phyloP scores from a whole-genome alignment of 305 asterid species.

The Rubia occidens region DNA sequence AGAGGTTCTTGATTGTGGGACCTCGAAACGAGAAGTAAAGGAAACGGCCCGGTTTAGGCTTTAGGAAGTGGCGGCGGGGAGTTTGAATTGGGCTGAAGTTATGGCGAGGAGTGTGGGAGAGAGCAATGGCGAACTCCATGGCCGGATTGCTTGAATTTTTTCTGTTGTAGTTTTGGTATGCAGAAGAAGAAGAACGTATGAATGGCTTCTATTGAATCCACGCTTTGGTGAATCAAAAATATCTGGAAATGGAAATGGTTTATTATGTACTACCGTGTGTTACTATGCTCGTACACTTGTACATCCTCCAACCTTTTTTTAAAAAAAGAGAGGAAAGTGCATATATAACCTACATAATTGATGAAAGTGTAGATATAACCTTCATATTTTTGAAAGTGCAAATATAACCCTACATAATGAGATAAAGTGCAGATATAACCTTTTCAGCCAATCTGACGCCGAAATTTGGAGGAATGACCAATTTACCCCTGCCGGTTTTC shows the following conservation, averaged over 20 bases:
- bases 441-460: too few species aligned
- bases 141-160: neutral
- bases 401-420: too few species aligned
- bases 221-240: neutral
- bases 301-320: too few species aligned
- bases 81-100: conserved; percentile 17
- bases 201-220: neutral
- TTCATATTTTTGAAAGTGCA: too few species aligned
- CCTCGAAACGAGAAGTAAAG: conserved; percentile 14
- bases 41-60: conserved; percentile 7
- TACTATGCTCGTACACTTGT: too few species aligned
- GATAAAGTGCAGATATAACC: too few species aligned
- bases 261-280: too few species aligned
- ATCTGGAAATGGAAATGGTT: neutral
- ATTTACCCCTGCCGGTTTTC: too few species aligned
- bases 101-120: conserved; percentile 13
- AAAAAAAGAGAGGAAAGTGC: too few species aligned
- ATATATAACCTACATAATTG: too few species aligned
- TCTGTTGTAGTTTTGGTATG: neutral
- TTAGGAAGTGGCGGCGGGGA: neutral
- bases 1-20: conserved; percentile 10
- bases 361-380: too few species aligned
- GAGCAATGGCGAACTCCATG: conserved; percentile 22
- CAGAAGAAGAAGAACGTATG: neutral
- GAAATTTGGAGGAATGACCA: too few species aligned